Conservation (phyloP, 2,329 filamentous ascomycete species). For the Ceratocystis lukuohia region DNA sequence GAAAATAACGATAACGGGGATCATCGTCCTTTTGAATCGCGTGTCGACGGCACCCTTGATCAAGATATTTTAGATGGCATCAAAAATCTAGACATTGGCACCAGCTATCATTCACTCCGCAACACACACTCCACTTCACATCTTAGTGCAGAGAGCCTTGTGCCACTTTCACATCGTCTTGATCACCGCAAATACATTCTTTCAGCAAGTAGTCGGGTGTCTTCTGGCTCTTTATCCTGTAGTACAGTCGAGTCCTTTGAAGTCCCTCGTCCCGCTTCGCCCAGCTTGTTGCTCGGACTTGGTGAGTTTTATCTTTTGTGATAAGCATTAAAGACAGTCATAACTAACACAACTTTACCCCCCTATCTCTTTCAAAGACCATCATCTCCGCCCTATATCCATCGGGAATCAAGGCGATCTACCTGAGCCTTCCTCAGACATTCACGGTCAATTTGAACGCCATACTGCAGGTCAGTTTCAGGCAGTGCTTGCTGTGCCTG, state of each 20-base stretch:
- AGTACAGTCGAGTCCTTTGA: slow-evolving; percentile 2
- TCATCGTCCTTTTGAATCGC: slow-evolving; percentile 3
- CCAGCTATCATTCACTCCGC: slow-evolving; percentile 2
- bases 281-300: slow-evolving; percentile 15
- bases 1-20: slow-evolving; percentile 9
- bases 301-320: slow-evolving; percentile 9
- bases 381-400: slow-evolving; percentile 11
- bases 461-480: slow-evolving; percentile 19
- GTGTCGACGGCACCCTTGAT: slow-evolving; percentile 13
- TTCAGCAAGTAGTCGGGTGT: slow-evolving; percentile 6
- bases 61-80: slow-evolving; percentile 17
- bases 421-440: slow-evolving; percentile 5
- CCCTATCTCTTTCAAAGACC: neutral
- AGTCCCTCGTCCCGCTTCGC: slow-evolving; percentile 13
- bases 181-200: slow-evolving; percentile 11
- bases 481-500: slow-evolving; percentile 17
- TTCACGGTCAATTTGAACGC: slow-evolving; percentile 7
- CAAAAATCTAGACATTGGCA: slow-evolving; percentile 16
- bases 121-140: slow-evolving; percentile 1
- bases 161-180: slow-evolving; percentile 3
- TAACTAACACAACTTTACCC: neutral
- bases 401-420: slow-evolving; percentile 9
- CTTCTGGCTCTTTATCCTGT: slow-evolving; percentile 8
- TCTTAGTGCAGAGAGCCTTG: neutral
- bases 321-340: neutral